phyloP scores from a whole-genome alignment of 2,329 filamentous ascomycete genomes.

The Pestalotiopsis sp. region DNA sequence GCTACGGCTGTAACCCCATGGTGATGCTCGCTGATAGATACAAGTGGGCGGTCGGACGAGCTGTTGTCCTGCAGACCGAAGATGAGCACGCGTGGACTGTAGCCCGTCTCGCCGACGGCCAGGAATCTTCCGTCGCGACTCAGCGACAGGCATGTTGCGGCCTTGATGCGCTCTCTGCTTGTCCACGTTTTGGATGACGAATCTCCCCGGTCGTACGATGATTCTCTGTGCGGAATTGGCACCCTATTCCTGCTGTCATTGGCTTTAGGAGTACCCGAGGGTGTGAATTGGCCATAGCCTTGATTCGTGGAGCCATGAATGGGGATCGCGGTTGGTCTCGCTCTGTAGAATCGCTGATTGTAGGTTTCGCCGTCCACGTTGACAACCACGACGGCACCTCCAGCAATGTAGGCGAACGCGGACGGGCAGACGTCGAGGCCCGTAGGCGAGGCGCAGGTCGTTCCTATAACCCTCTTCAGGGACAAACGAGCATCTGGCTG shows the following conservation, averaged over 20 bases:
- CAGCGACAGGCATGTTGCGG: constrained; percentile 85
- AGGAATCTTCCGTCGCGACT: constrained; percentile 85
- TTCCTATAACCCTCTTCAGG: constrained; percentile 84
- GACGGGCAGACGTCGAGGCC: constrained; percentile 81
- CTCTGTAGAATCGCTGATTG: constrained; percentile 86
- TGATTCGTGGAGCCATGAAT: constrained; percentile 56
- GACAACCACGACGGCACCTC: constrained; percentile 89
- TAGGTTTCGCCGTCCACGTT: constrained; percentile 69
- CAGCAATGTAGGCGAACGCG: constrained; percentile 87
- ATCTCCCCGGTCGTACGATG: constrained; percentile 60
- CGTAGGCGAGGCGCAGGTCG: constrained; percentile 80
- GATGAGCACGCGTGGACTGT: constrained; percentile 85
- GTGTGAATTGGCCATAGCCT: constrained; percentile 49
- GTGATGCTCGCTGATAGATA: constrained; percentile 84
- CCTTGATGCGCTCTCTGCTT: constrained; percentile 89
- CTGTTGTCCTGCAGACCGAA: constrained; percentile 76
- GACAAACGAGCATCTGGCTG: constrained; percentile 62
- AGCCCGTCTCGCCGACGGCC: constrained; percentile 93
- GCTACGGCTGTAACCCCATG: constrained; percentile 87
- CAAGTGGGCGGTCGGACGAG: constrained; percentile 78
- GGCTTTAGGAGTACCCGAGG: constrained; percentile 60
- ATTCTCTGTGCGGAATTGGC: constrained; percentile 48
- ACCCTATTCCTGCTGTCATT: constrained; percentile 63
- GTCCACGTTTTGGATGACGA: constrained; percentile 76
- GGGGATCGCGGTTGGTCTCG: constrained; percentile 75